These are phyloP conservation scores for Botrytis tulipae DNA, from an alignment of 2,329 filamentous ascomycete genomes.

Conservation along the genomic window DNA sequence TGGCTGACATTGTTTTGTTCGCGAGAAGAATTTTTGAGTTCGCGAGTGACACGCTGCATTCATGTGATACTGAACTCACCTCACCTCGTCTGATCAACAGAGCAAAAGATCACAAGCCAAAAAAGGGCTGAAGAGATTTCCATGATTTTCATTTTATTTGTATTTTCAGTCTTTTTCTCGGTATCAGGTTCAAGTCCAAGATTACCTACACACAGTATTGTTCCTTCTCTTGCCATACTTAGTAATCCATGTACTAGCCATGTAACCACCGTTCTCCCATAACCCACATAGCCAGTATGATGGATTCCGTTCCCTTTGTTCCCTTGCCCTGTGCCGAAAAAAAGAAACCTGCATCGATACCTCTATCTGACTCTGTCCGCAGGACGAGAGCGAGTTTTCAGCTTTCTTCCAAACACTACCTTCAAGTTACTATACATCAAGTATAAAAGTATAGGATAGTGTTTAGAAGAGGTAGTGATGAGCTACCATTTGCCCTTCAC, in stretches of 20 bases:
- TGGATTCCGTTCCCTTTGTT: background rate
- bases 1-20: background rate
- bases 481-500: slow-evolving; percentile 31
- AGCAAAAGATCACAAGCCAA: background rate
- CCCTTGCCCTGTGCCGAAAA: slow-evolving; percentile 3
- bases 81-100: background rate
- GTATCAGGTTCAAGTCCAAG: slow-evolving; percentile 11
- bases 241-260: slow-evolving; percentile 13
- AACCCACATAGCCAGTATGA: slow-evolving; percentile 11
- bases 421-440: background rate
- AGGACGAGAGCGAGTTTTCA: slow-evolving; percentile 1
- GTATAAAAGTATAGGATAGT: background rate
- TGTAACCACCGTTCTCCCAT: background rate
- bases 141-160: slow-evolving; percentile 1
- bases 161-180: slow-evolving; percentile 4
- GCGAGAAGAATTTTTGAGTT: background rate
- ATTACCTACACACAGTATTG: slow-evolving; percentile 12
- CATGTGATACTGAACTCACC: background rate
- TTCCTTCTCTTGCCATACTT: background rate
- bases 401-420: background rate
- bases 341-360: slow-evolving; percentile 11
- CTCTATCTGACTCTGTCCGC: background rate
- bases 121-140: background rate
- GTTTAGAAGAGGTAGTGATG: slow-evolving; percentile 37
- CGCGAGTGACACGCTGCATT: background rate